Conservation (phyloP, 805 yeast genomes). For the Candida sithepensis region DNA sequence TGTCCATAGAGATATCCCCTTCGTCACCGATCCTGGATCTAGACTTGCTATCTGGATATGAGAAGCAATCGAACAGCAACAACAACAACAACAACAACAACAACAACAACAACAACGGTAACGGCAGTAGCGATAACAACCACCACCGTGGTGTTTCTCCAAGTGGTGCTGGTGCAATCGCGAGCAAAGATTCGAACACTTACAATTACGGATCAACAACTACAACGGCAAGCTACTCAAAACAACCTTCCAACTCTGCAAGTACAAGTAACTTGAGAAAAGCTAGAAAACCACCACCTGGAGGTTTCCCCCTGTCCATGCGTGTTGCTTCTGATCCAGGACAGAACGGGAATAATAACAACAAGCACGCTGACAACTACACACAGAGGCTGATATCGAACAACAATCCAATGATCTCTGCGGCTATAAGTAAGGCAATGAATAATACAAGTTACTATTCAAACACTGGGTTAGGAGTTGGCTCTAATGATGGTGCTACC, state of each 20-base stretch:
- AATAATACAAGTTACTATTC: constrained; percentile 14
- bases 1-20: constrained; percentile 15
- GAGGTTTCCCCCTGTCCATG: constrained; percentile 16
- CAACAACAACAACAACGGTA: background rate
- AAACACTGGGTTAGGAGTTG: constrained; percentile 1
- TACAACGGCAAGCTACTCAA: background rate
- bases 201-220: background rate
- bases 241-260: background rate
- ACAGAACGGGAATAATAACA: constrained; percentile 1
- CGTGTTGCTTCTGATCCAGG: constrained; percentile 8
- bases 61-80: background rate
- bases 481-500: background rate
- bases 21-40: constrained; percentile 15
- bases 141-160: no score
- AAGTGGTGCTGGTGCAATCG: background rate
- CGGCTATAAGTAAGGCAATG: constrained; percentile 33
- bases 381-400: constrained; percentile 18
- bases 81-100: background rate
- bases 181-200: constrained; percentile 1
- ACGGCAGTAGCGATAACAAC: background rate
- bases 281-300: constrained; percentile 17
- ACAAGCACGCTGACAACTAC: constrained; percentile 5
- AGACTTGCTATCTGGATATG: constrained; percentile 9
- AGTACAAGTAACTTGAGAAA: background rate
- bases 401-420: constrained; percentile 31